Conservation (phyloP, 208 protist species). For the Trypanosoma rangeli region DNA sequence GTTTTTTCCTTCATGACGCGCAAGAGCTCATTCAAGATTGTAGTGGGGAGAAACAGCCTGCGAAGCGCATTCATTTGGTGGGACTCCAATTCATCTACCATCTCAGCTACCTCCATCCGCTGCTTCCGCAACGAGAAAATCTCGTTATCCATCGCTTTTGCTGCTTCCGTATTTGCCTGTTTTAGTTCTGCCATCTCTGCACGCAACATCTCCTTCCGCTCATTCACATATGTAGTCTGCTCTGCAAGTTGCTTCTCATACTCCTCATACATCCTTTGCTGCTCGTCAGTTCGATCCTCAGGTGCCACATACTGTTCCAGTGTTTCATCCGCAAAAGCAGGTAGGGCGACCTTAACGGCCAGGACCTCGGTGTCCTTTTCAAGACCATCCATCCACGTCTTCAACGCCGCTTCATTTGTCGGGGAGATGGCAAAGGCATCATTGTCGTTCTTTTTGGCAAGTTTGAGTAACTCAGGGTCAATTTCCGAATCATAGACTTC, state of each 20-base stretch:
- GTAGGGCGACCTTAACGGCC: conserved; percentile 55
- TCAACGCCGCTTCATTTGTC: conserved; percentile 73
- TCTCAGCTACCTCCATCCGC: conserved; percentile 46
- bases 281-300: conserved; percentile 86
- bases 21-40: conserved; percentile 31
- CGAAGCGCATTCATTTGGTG: conserved; percentile 69
- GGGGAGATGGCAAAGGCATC: conserved; percentile 37
- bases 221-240: conserved; percentile 60
- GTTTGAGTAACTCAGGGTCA: conserved; percentile 46
- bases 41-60: conserved; percentile 42
- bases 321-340: conserved; percentile 76
- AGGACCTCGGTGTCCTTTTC: conserved; percentile 80
- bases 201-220: conserved; percentile 59
- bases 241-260: conserved; percentile 84
- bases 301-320: conserved; percentile 65
- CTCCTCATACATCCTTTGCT: conserved; percentile 60
- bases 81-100: conserved; percentile 68
- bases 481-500: conserved; percentile 79
- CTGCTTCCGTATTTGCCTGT: conserved; percentile 44
- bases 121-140: conserved; percentile 40
- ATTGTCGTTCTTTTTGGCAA: conserved; percentile 34
- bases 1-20: conserved; percentile 25
- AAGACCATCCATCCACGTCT: conserved; percentile 91
- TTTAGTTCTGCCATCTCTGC: conserved; percentile 63
- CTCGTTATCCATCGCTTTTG: conserved; percentile 48